Base-by-base conservation (phyloP, 78 protist species). In the Protostelium mycophagum region DNA sequence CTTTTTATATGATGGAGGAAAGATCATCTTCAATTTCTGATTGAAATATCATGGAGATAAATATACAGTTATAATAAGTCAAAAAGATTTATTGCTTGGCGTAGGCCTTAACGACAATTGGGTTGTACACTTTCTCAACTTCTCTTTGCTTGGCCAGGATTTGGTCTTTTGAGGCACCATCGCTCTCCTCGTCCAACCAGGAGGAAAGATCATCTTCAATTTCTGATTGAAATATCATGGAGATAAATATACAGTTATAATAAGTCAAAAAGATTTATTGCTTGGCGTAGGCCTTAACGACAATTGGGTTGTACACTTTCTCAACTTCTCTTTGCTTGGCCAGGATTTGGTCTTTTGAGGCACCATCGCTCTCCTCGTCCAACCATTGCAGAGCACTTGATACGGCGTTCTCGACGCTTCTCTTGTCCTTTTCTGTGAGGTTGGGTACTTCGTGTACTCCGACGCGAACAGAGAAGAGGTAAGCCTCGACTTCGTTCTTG, bases 51-150 rank as follows among this genome's bases (percentile, higher is more conserved):
- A n/a, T n/a, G n/a, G n/a, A n/a, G n/a, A n/a, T n/a, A n/a, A n/a
- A n/a, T n/a, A n/a, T n/a, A n/a, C n/a, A n/a, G n/a, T n/a, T n/a
- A n/a, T n/a, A n/a, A n/a, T n/a, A n/a, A n/a, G n/a, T n/a, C n/a
- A n/a, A n/a, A n/a, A n/a, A n/a, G n/a, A n/a, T n/a, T n/a, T n/a
- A n/a, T n/a, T n/a, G n/a, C 97, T 86, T 51, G 73, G 73, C 16
- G 96, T 97, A 96, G 37, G 96, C 36, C 91, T 96, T 95, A 36
- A 90, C 85, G 93, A 98, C 97, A 95, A 98, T 96, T 83, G 99
- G 99, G 86, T 90, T 89, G 94, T 88, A 89, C 34, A 95, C 87
- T 31, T 63, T 87, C 93, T 97, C 98, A 39, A 98, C 87, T 37
- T 93, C 97, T 92, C 97, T 97, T 96, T 95, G 94, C 91, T 95